Percentiles rank a stretch among this genome's conserved stretches.
These are phyloP conservation scores for Akanthomyces muscarius DNA, from an alignment of 2,329 filamentous ascomycete species.

Conservation along the genomic window DNA sequence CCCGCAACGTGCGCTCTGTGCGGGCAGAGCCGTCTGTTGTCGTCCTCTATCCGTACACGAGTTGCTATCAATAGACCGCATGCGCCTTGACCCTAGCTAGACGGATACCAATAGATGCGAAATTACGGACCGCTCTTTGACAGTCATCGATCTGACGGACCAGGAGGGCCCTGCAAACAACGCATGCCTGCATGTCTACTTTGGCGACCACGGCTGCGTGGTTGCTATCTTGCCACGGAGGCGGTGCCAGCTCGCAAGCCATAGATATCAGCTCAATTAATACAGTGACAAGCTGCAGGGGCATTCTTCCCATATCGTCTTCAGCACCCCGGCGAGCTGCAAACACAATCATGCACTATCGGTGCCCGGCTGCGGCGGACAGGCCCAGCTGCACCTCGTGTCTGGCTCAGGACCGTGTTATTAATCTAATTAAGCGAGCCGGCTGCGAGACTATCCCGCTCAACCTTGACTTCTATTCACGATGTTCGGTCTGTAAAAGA, in stretches of 20 bases:
- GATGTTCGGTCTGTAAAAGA: too few species aligned
- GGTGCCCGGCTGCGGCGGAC: background rate
- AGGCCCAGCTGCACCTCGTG: conserved; percentile 5
- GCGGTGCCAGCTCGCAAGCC: background rate
- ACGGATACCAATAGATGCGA: background rate
- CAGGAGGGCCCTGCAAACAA: background rate
- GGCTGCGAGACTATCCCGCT: too few species aligned
- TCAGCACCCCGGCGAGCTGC: background rate
- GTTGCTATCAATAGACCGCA: background rate
- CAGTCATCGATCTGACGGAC: background rate
- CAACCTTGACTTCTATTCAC: background rate
- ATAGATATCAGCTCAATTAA: conserved; percentile 1
- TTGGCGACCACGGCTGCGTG: background rate
- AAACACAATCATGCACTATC: background rate
- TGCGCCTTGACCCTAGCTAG: background rate
- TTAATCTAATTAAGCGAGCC: background rate
- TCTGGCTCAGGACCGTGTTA: background rate
- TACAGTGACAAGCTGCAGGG: background rate
- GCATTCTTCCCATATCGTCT: background rate
- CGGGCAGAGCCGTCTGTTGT: background rate
- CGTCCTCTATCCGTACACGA: background rate
- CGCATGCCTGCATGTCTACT: background rate
- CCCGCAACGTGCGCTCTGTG: background rate
- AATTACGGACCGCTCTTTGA: background rate
- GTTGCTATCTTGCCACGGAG: background rate